Evolutionary conservation across 1,139 yeast genomes (phyloP).

Genomic region (Scheffersomyces insectosa): DNA sequence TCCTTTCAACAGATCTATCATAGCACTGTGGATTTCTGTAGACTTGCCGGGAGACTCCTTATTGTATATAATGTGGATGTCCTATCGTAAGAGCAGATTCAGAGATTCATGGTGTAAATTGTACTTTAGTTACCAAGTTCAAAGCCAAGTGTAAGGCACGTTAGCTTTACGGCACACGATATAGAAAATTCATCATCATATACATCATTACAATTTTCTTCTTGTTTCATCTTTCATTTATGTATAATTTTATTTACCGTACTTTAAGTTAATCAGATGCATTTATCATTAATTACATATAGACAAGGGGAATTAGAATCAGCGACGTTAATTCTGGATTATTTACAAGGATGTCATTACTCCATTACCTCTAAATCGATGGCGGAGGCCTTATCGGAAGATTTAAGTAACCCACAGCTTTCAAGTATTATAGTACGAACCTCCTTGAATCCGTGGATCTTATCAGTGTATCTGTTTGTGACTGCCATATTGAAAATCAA

Average conservation of each 20-base stretch:
- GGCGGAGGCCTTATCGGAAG: not conserved
- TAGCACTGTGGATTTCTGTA: no score
- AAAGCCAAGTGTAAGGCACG: no score
- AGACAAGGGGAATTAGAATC: no score
- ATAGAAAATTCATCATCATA: not conserved
- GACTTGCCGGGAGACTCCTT: no score
- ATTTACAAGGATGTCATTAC: not conserved
- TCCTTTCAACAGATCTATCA: no score
- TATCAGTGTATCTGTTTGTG: conserved; percentile 19
- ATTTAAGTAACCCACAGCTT: conserved; percentile 25
- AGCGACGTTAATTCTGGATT: no score
- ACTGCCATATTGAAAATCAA: conserved; percentile 37
- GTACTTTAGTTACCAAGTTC: no score
- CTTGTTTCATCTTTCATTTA: conserved; percentile 8
- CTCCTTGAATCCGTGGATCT: conserved; percentile 37
- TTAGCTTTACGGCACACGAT: no score
- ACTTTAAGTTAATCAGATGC: conserved; percentile 1
- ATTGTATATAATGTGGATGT: no score
- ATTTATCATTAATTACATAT: not conserved
- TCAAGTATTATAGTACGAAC: conserved; percentile 35
- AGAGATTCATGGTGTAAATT: no score
- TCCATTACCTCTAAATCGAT: conserved; percentile 1
- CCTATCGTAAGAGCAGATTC: no score
- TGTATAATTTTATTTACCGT: conserved; percentile 9
- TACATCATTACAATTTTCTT: not conserved